Percentiles rank a stretch among this genome's conserved stretches.
Evolutionary conservation across 1,284 basidiomycete genomes (phyloP).

Genomic region (Puccinia horiana): DNA sequence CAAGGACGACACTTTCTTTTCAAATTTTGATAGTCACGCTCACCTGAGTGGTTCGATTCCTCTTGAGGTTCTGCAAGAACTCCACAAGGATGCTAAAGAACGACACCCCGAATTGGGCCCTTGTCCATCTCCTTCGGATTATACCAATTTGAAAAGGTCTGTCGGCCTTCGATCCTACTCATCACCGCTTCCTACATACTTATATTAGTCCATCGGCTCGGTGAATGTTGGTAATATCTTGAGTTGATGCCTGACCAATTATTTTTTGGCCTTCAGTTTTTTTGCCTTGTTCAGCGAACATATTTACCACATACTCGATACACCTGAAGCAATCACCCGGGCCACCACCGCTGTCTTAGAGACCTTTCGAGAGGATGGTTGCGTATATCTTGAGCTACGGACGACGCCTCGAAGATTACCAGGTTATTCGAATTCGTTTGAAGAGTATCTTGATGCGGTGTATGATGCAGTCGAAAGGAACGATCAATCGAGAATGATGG

Average conservation of each 20-base stretch:
- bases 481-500: slow-evolving; percentile 24
- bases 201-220: not conserved
- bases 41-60: slow-evolving; percentile 47
- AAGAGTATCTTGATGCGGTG: slow-evolving; percentile 30
- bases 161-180: not conserved
- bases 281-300: slow-evolving; percentile 20
- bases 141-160: slow-evolving; percentile 17
- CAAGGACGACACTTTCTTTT: not conserved
- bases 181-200: not conserved
- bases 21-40: slow-evolving; percentile 18
- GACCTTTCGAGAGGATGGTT: slow-evolving; percentile 27
- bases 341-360: slow-evolving; percentile 18
- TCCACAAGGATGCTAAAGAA: slow-evolving; percentile 10
- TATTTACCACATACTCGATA: slow-evolving; percentile 36
- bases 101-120: slow-evolving; percentile 2
- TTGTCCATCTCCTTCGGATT: slow-evolving; percentile 25
- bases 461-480: slow-evolving; percentile 11
- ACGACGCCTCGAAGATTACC: slow-evolving; percentile 30
- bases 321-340: slow-evolving; percentile 3
- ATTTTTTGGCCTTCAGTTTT: slow-evolving; percentile 11
- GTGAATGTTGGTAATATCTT: no score
- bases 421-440: not conserved
- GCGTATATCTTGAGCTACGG: slow-evolving; percentile 36
- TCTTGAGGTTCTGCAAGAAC: slow-evolving; percentile 20
- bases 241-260: not conserved